Evolutionary conservation across 2,329 filamentous ascomycete species (phyloP).

Genomic region (Colletotrichum trifolii): DNA sequence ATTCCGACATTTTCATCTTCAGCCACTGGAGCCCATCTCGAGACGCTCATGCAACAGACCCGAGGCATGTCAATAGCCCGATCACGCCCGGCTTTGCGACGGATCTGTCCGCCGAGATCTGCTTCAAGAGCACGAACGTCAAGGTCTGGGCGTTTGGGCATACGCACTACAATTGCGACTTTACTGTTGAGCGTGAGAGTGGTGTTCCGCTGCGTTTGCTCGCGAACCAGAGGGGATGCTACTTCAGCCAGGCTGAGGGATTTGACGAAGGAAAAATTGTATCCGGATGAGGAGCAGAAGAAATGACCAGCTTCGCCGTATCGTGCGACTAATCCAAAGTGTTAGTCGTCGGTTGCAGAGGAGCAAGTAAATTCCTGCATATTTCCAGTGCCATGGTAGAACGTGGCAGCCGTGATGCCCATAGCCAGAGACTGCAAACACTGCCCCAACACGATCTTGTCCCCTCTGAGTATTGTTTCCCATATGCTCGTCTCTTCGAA

Average conservation of each 20-base stretch:
- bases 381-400: too few relatives aligned
- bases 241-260: conserved; percentile 49
- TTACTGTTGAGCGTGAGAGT: conserved; percentile 40
- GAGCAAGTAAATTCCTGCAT: too few relatives aligned
- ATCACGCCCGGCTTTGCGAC: conserved; percentile 52
- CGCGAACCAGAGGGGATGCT: conserved; percentile 54
- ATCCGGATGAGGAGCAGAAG: too few relatives aligned
- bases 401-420: too few relatives aligned
- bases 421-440: too few relatives aligned
- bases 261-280: conserved; percentile 46
- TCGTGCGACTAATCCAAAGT: too few relatives aligned
- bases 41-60: conserved; percentile 47
- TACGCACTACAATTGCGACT: conserved; percentile 58
- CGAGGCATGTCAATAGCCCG: conserved; percentile 44
- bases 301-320: too few relatives aligned
- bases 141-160: conserved; percentile 60
- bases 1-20: conserved; percentile 48
- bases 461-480: too few relatives aligned
- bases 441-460: too few relatives aligned
- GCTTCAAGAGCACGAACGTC: conserved; percentile 51
- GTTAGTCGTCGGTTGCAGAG: too few relatives aligned
- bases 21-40: conserved; percentile 56
- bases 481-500: too few relatives aligned
- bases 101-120: conserved; percentile 50
- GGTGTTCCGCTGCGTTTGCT: conserved; percentile 46